Conservation (phyloP, 1,139 yeast species). For the Blastobotrys arbuscula region DNA sequence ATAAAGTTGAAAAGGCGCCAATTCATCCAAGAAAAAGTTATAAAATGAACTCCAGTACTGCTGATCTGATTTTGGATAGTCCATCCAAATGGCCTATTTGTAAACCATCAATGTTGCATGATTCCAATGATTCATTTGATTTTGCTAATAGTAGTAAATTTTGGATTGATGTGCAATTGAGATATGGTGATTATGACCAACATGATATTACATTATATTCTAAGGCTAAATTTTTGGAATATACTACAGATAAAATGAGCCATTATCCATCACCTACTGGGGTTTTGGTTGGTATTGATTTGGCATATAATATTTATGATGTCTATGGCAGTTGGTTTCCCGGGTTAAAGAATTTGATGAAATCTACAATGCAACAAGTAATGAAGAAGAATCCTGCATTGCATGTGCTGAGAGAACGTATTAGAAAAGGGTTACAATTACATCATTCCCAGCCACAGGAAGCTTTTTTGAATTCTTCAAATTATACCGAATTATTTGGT, state of each 20-base stretch:
- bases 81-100: conserved; percentile 81
- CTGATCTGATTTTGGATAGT: conserved; percentile 78
- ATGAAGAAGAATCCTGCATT: conserved; percentile 95
- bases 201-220: conserved; percentile 95
- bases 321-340: conserved; percentile 98
- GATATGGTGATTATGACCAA: conserved; percentile 97
- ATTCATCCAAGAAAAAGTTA: conserved; percentile 97
- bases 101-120: conserved; percentile 69
- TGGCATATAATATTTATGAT: conserved; percentile 94
- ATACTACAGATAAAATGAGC: conserved; percentile 80
- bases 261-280: conserved; percentile 95
- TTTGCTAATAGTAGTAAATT: conserved; percentile 58
- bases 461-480: conserved; percentile 80
- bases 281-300: conserved; percentile 79
- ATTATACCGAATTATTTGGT: conserved; percentile 85
- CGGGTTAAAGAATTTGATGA: conserved; percentile 83
- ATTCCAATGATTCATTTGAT: conserved; percentile 35
- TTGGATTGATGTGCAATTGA: conserved; percentile 92
- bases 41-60: conserved; percentile 93
- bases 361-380: conserved; percentile 87
- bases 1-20: conserved; percentile 81
- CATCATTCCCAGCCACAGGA: conserved; percentile 94
- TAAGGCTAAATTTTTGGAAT: conserved; percentile 86
- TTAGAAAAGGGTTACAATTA: conserved; percentile 87
- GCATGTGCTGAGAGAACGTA: conserved; percentile 85